Conservation (phyloP, 768 basidiomycete genomes). For the Omphalotus guepiniiformis region DNA sequence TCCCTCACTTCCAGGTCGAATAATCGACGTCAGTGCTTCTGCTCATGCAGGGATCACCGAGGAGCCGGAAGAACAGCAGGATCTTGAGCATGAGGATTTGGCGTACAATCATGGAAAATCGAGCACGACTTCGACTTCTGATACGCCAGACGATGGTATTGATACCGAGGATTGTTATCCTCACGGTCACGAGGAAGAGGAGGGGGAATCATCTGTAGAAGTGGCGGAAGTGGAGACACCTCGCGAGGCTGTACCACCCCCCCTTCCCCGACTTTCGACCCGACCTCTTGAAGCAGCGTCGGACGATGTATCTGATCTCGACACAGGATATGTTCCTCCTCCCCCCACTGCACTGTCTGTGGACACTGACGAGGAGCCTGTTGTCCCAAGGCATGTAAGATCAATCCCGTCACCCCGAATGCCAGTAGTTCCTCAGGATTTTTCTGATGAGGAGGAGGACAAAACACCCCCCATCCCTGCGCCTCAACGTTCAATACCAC, state of each 20-base stretch:
- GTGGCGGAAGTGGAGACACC: neutral
- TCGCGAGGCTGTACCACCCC: no score
- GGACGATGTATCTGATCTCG: neutral
- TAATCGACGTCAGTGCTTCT: neutral
- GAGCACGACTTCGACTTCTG: no score
- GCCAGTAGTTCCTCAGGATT: no score
- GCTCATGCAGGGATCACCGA: constrained; percentile 1
- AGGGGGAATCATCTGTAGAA: no score
- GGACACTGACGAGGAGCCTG: neutral
- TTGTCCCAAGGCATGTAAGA: no score
- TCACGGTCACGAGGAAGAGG: neutral
- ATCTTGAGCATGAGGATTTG: constrained; percentile 5
- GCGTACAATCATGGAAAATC: no score
- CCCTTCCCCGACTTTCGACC: neutral
- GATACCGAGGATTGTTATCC: neutral
- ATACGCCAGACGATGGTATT: neutral
- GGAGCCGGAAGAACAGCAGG: neutral
- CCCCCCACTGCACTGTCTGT: constrained; percentile 11
- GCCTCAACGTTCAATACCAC: constrained; percentile 11
- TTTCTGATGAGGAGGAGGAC: constrained; percentile 11
- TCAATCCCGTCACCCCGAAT: no score
- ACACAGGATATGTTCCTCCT: constrained; percentile 7
- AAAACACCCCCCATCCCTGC: constrained; percentile 9
- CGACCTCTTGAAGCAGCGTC: neutral
- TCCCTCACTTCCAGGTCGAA: neutral